Percentiles rank a stretch among this genome's conserved stretches.
phyloP scores from a whole-genome alignment of 805 yeast species.

The Lipomyces yamanashiensis region DNA sequence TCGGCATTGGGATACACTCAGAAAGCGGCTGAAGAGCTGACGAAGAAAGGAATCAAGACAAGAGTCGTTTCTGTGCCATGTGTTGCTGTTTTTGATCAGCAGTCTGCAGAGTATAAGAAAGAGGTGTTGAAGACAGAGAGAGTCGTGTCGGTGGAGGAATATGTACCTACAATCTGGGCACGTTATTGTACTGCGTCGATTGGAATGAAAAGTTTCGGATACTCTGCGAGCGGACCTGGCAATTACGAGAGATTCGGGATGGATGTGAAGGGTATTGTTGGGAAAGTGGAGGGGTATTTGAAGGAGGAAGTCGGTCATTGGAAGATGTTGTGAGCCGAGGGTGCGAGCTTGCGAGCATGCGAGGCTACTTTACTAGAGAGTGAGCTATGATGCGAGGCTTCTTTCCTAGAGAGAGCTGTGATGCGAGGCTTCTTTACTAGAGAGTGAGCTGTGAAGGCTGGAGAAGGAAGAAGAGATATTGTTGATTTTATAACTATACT shows the following conservation, averaged over 20 bases:
- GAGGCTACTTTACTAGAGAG: too few species aligned
- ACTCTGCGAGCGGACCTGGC: constrained; percentile 13
- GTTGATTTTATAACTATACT: too few species aligned
- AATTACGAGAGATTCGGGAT: constrained; percentile 10
- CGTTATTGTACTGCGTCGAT: constrained; percentile 13
- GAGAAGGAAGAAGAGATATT: too few species aligned
- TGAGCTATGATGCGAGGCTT: too few species aligned
- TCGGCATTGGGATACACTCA: constrained; percentile 11
- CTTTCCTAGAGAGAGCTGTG: too few species aligned
- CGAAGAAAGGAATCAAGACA: neutral
- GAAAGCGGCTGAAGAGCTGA: constrained; percentile 2
- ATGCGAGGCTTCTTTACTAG: too few species aligned
- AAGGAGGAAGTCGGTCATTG: neutral
- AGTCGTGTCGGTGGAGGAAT: constrained; percentile 7
- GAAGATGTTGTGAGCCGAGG: neutral
- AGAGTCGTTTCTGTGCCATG: constrained; percentile 16
- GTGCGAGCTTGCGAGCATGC: too few species aligned
- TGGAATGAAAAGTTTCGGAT: constrained; percentile 13
- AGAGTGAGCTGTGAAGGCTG: too few species aligned
- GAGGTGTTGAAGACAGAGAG: constrained; percentile 5
- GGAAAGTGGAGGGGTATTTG: neutral
- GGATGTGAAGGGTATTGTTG: constrained; percentile 6
- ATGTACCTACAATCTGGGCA: constrained; percentile 13
- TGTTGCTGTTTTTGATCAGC: constrained; percentile 6
- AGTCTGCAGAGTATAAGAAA: constrained; percentile 6